A percentile compares a stretch with the other conserved stretches of the same genome.
Evolutionary conservation across 2,329 filamentous ascomycete genomes (phyloP).

Genomic region (Neofusicoccum umdonicola): DNA sequence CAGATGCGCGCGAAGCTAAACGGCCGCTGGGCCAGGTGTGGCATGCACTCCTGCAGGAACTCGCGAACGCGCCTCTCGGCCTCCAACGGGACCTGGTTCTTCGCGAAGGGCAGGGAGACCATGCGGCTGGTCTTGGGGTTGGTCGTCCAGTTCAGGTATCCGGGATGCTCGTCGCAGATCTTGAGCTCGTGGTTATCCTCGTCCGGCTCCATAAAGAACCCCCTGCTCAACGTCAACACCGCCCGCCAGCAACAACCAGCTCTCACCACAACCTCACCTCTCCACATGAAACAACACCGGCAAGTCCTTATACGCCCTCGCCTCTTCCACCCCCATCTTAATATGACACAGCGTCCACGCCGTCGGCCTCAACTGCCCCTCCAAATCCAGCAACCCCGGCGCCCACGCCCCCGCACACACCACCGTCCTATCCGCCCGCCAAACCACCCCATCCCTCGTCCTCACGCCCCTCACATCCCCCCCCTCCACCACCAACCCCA

Average conservation of each 20-base stretch:
- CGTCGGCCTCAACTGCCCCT: conserved; percentile 53
- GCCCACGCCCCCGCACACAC: conserved; percentile 52
- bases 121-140: conserved; percentile 13
- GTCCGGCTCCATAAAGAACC: conserved; percentile 52
- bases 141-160: conserved; percentile 51
- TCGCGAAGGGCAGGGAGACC: conserved; percentile 43
- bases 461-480: conserved; percentile 43
- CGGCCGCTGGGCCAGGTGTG: conserved; percentile 49
- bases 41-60: conserved; percentile 53
- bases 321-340: conserved; percentile 47
- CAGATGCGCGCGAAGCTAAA: conserved; percentile 54
- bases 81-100: conserved; percentile 48
- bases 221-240: conserved; percentile 24
- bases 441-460: conserved; percentile 42
- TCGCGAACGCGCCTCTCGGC: conserved; percentile 48
- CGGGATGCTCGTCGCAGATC: conserved; percentile 57
- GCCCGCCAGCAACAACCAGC: background rate
- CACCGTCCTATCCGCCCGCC: conserved; percentile 46
- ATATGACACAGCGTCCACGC: conserved; percentile 56
- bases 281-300: conserved; percentile 53
- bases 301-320: conserved; percentile 45
- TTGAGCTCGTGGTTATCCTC: conserved; percentile 48
- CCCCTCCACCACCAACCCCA: conserved; percentile 34
- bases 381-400: conserved; percentile 48
- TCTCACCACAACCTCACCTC: background rate